Percentiles rank a stretch among this genome's conserved stretches.
These are phyloP conservation scores for Fusarium neocosmosporiellum DNA, from an alignment of 2,329 filamentous ascomycete genomes.

Conservation along the genomic window DNA sequence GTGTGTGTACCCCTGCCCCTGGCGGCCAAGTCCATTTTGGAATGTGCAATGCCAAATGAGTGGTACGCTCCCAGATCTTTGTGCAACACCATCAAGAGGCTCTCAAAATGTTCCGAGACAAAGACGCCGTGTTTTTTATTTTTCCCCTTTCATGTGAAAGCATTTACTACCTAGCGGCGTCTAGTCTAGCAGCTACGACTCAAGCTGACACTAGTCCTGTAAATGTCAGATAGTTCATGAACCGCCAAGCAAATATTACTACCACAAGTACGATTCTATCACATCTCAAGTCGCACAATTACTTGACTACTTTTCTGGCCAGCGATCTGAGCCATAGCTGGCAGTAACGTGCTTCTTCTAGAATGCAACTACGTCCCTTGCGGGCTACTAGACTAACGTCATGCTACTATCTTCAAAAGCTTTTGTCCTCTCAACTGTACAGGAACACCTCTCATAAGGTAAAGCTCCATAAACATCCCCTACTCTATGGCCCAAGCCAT, in stretches of 20 bases:
- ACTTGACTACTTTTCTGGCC: not conserved
- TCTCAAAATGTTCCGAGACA: not conserved
- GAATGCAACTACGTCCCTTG: not conserved
- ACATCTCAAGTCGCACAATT: not conserved
- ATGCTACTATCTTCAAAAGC: not conserved
- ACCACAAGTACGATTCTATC: not conserved
- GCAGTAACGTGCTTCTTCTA: not conserved
- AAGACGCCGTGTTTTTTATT: not conserved
- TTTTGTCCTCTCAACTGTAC: constrained; percentile 13
- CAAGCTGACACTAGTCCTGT: not conserved
- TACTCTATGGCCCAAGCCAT: not conserved
- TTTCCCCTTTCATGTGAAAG: not conserved
- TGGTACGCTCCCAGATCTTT: not conserved
- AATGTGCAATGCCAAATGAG: constrained; percentile 8
- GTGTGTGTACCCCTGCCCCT: constrained; percentile 16
- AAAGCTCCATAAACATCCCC: constrained; percentile 3
- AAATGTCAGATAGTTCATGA: not conserved
- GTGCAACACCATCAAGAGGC: not conserved
- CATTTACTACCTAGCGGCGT: not conserved
- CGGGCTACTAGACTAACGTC: not conserved
- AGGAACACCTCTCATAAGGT: constrained; percentile 15
- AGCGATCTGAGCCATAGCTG: not conserved
- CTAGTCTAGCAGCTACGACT: not conserved
- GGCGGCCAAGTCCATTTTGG: constrained; percentile 5
- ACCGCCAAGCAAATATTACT: not conserved